Percentiles rank a stretch among this genome's conserved stretches.
Evolutionary conservation across 2,329 filamentous ascomycete genomes (phyloP).

Genomic region (Calonectria hawksworthii): DNA sequence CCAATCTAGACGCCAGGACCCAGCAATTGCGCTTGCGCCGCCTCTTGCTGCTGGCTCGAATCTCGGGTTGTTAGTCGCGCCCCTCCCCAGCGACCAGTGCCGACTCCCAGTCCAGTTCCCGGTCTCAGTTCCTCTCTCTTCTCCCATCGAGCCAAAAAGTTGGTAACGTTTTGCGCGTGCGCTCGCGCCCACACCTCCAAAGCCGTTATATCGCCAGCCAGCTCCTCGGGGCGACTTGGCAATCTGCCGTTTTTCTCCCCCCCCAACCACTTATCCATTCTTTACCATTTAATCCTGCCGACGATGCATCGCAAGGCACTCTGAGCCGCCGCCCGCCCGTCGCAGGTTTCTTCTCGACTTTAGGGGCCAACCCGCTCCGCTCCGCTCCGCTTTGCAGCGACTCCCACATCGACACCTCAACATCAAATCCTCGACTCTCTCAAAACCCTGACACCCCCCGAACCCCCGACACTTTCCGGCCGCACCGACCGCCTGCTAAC

Average conservation of each 20-base stretch:
- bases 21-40: slow-evolving; percentile 36
- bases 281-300: slow-evolving; percentile 30
- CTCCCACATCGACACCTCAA: slow-evolving; percentile 28
- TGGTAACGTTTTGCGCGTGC: slow-evolving; percentile 44
- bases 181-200: slow-evolving; percentile 46
- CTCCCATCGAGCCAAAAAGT: slow-evolving; percentile 40
- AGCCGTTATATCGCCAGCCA: slow-evolving; percentile 47
- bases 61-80: slow-evolving; percentile 41
- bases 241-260: slow-evolving; percentile 18
- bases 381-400: slow-evolving; percentile 33
- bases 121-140: slow-evolving; percentile 32
- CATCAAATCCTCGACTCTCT: slow-evolving; percentile 4
- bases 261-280: slow-evolving; percentile 37
- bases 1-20: slow-evolving; percentile 34
- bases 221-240: slow-evolving; percentile 43
- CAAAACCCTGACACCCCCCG: slow-evolving; percentile 30
- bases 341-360: slow-evolving; percentile 47
- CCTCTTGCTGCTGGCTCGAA: slow-evolving; percentile 36
- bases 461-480: slow-evolving; percentile 36
- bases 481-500: slow-evolving; percentile 33
- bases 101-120: slow-evolving; percentile 35
- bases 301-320: slow-evolving; percentile 46
- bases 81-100: slow-evolving; percentile 39
- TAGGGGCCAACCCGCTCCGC: slow-evolving; percentile 42
- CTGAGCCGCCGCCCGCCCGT: slow-evolving; percentile 42